Conservation (phyloP, 495 filamentous ascomycete genomes). For the Pyrenula aspistea region DNA sequence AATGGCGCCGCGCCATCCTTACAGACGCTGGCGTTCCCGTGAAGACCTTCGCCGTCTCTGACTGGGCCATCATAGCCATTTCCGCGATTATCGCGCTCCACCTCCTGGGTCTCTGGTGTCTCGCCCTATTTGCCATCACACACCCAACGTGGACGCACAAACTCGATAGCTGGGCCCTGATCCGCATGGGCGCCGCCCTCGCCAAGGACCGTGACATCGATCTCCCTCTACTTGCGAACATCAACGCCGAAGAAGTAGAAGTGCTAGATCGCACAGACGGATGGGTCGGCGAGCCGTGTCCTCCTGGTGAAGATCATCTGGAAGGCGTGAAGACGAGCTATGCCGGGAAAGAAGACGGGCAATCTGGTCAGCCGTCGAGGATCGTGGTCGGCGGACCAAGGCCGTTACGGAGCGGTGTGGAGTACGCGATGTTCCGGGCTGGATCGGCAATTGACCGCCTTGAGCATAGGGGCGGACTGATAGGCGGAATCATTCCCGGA, state of each 20-base stretch:
- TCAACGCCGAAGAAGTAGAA: background rate
- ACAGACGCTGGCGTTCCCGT: background rate
- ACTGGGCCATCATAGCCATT: background rate
- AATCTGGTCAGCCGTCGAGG: too few relatives aligned
- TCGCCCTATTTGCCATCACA: background rate
- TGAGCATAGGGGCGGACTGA: too few relatives aligned
- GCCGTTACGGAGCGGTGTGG: background rate
- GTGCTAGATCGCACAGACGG: background rate
- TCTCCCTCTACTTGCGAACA: background rate
- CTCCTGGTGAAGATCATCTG: too few relatives aligned
- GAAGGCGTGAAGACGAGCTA: too few relatives aligned
- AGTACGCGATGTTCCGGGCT: background rate
- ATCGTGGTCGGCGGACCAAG: background rate
- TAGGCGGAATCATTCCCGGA: background rate
- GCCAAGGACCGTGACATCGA: background rate
- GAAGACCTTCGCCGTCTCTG: background rate
- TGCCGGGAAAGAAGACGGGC: too few relatives aligned
- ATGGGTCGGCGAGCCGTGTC: background rate
- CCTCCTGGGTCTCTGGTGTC: background rate
- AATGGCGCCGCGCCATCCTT: background rate
- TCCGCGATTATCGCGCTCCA: background rate
- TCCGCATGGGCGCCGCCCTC: background rate
- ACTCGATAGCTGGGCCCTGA: background rate
- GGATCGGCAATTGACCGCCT: too few relatives aligned
- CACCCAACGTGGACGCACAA: background rate